Percentiles rank a stretch among this genome's conserved stretches.
phyloP scores from a whole-genome alignment of 2,329 filamentous ascomycete genomes.

The Aureobasidium subglaciale region DNA sequence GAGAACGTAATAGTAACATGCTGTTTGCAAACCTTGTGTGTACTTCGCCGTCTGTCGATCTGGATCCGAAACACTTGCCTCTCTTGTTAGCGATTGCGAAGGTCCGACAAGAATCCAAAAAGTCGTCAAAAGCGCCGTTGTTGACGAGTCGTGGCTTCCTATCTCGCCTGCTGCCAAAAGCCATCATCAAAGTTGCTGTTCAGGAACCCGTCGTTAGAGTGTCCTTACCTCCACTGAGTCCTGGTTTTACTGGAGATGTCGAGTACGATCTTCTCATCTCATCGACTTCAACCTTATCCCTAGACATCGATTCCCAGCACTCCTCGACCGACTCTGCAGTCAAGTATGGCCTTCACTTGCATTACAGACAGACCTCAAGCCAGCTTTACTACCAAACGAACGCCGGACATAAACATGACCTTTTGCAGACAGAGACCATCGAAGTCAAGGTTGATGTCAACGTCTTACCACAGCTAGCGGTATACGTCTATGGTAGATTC shows the following conservation, averaged over 20 bases:
- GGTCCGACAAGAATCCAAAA: constrained; percentile 26
- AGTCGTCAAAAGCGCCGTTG: neutral
- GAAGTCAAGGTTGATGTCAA: constrained; percentile 81
- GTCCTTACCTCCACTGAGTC: constrained; percentile 69
- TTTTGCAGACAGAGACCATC: constrained; percentile 79
- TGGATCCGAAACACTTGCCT: constrained; percentile 86
- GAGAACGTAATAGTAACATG: constrained; percentile 89
- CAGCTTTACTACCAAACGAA: constrained; percentile 92
- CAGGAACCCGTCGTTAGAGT: constrained; percentile 94
- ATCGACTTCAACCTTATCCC: constrained; percentile 83
- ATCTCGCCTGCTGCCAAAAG: constrained; percentile 86
- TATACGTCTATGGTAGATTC: constrained; percentile 69
- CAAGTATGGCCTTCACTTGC: constrained; percentile 79
- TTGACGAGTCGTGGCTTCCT: constrained; percentile 49
- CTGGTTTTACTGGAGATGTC: constrained; percentile 51
- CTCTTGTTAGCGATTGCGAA: constrained; percentile 71
- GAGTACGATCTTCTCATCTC: constrained; percentile 95
- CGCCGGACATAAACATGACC: constrained; percentile 71
- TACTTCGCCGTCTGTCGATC: constrained; percentile 88
- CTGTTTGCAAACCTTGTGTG: constrained; percentile 93
- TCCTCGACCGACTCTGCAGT: constrained; percentile 66
- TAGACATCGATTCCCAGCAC: constrained; percentile 95
- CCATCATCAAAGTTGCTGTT: constrained; percentile 89
- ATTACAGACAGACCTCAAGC: constrained; percentile 76
- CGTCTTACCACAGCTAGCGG: constrained; percentile 77